Base-by-base conservation (phyloP, 768 basidiomycete species). In the Suillus clintonianus region DNA sequence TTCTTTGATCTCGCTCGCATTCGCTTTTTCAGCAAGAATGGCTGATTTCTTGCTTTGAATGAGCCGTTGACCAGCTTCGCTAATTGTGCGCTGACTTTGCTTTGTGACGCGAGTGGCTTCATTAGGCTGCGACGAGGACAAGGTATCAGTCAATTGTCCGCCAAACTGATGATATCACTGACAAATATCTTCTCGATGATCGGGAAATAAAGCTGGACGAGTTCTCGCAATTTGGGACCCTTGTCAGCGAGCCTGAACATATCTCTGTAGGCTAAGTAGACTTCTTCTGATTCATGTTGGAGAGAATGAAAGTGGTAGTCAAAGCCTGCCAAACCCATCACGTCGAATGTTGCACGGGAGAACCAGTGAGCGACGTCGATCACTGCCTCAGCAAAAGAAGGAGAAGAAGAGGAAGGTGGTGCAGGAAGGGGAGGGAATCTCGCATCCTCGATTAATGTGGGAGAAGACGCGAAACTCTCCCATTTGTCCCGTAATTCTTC, bases 341-440 rank as follows among this genome's bases (percentile, higher is more conserved):
- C 80, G 66, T 90, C 88, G 62, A 90, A 85, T 1, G 87, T 83
- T 0, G 84, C 82, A 32, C 87, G 83, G 14, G 84, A 84, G n/a
- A 87, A 70, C 84, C 86, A 89, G 62, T 82, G 81, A 27, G 80
- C 74, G 24, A 87, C 77, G 64, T 89, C 86, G 59, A 89, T 71
- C 7, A 72, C 71, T 19, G 61, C 64, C 36, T 69, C 63, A 42
- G 63, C 62, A 13, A 51, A 22, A 7, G 61, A 55, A 11, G 43
- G 53, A 15, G 63, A 27, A 47, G 61, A 50, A 2, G 47, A 62
- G 32, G 39, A 60, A 13, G 64, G 53, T 15, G 57, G 63, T 51
- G 63, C 47, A 17, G 63, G 64, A 37, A 55, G 57, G n/a, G 65
- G 58, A 39, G 63, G 59, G 2, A 58, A n/a, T 4, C 65, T 64